phyloP scores from a whole-genome alignment of 179 eudicot genomes.

The Beta lomatogona region DNA sequence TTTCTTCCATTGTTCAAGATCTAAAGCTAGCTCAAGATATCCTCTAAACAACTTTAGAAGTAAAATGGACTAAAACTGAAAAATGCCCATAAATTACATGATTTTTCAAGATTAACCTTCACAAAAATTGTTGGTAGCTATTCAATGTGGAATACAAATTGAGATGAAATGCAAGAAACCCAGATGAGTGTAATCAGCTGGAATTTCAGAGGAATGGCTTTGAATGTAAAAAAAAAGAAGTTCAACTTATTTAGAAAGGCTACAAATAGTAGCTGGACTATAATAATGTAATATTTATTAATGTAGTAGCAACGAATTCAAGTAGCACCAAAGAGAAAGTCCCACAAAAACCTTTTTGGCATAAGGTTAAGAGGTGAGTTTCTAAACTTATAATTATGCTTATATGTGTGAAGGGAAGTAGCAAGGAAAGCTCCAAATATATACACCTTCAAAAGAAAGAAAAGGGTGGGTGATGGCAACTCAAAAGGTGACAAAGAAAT shows the following conservation, averaged over 20 bases:
- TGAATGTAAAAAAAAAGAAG: background rate
- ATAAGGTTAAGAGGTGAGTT: slow-evolving; percentile 13
- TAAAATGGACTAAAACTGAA: background rate
- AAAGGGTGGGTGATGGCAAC: slow-evolving; percentile 21
- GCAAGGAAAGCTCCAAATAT: slow-evolving; percentile 49
- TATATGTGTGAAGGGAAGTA: slow-evolving; percentile 32
- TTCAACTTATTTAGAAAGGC: slow-evolving; percentile 28
- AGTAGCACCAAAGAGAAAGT: slow-evolving; percentile 31
- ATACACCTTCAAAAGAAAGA: slow-evolving; percentile 33
- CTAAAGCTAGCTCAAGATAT: background rate
- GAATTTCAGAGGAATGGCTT: background rate
- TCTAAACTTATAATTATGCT: slow-evolving; percentile 6
- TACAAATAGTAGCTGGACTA: slow-evolving; percentile 16
- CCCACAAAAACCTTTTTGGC: slow-evolving; percentile 23
- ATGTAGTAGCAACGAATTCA: background rate
- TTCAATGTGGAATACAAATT: background rate
- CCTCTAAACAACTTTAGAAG: background rate
- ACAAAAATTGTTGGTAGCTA: background rate
- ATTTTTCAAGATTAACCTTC: slow-evolving; percentile 17
- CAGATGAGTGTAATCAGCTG: slow-evolving; percentile 24
- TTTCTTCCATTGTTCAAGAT: slow-evolving; percentile 48
- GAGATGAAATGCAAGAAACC: slow-evolving; percentile 16
- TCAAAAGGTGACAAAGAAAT: slow-evolving; percentile 24
- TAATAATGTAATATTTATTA: background rate
- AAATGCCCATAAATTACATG: slow-evolving; percentile 34